These are phyloP conservation scores for Tolypocladium pustulatum DNA, from an alignment of 2,329 filamentous ascomycete species.

Conservation along the genomic window DNA sequence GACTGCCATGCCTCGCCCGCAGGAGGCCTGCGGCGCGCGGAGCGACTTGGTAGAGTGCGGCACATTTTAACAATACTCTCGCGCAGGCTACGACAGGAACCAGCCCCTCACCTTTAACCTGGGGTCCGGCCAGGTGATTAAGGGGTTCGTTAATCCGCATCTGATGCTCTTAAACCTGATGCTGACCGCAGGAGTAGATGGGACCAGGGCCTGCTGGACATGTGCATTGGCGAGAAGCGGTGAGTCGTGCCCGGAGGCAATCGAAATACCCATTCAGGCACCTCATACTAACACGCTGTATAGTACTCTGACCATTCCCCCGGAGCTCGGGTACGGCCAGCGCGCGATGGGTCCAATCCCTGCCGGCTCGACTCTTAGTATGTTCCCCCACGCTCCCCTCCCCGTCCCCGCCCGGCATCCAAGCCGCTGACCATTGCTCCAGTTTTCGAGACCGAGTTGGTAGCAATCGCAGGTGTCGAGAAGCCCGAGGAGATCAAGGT, in stretches of 20 bases:
- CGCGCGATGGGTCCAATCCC: conserved; percentile 74
- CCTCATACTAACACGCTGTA: conserved; percentile 3
- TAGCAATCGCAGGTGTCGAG: conserved; percentile 68
- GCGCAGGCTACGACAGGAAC: conserved; percentile 60
- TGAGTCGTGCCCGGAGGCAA: conserved; percentile 16
- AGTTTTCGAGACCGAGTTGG: conserved; percentile 88
- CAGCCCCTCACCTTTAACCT: conserved; percentile 69
- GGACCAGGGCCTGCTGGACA: conserved; percentile 82
- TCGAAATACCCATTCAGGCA: background rate
- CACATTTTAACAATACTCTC: background rate
- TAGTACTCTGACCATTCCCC: conserved; percentile 79
- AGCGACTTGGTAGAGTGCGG: background rate
- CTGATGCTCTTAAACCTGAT: background rate
- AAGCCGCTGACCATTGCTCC: conserved; percentile 8
- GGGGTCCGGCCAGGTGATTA: conserved; percentile 76
- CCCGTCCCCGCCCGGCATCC: conserved; percentile 5
- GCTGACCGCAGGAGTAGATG: conserved; percentile 42
- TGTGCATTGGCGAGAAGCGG: conserved; percentile 93
- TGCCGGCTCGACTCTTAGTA: conserved; percentile 65
- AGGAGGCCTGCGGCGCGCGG: background rate
- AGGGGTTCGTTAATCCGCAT: conserved; percentile 48
- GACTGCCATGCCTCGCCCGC: background rate
- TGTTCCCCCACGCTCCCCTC: conserved; percentile 12
- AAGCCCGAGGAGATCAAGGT: conserved; percentile 24
- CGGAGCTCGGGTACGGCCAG: conserved; percentile 72